Evolutionary conservation across 1,284 basidiomycete species (phyloP), one percentile per base, ranked within the genome.

Genomic region (Sanghuangporus sanghuang): DNA sequence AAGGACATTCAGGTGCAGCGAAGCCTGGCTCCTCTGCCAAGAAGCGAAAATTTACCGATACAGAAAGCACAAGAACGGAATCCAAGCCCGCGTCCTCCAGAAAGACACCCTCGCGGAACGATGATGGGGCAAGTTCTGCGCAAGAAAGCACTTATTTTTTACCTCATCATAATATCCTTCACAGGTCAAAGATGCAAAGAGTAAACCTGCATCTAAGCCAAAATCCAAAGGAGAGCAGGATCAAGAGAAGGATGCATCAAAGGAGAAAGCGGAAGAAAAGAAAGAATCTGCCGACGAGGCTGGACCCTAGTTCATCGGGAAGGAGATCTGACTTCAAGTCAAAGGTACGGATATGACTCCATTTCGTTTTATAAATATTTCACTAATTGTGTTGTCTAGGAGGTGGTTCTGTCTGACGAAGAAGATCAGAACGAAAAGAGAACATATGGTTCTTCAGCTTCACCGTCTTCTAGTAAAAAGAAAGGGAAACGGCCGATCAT

Each of bases 201-300:
- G 23, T 35, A 6, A 18, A 35, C 23, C 40, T 42, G 7, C 8
- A 44, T 36, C 40, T 39, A 50, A 42, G 27, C 21, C 60, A 14
- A 36, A 27, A 23, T 57, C 39, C 11, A 38, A 12, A 11, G 27
- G 32, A 50, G 48, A 46, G 53, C 48, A 44, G 9, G 38, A 11
- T 1, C 39, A 23, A 3, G 46, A 63, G 16, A 46, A 46, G 21
- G 55, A 36, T 6, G 12, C 3, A 23, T 46, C 55, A 46, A 44
- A 60, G 42, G 55, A 40, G 61, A 8, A 53, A 44, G n/a, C 60
- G 65, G 66, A 67, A 67, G 66, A 64, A 53, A 56, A 62, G 54
- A 62, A 68, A 35, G 49, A n/a, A 46, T 3, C 7, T 46, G n/a
- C 2, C n/a, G 27, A 32, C 5, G 27, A 32, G 2, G 27, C 27